phyloP scores from a whole-genome alignment of 768 basidiomycete species.

The Lentinus tigrinus region DNA sequence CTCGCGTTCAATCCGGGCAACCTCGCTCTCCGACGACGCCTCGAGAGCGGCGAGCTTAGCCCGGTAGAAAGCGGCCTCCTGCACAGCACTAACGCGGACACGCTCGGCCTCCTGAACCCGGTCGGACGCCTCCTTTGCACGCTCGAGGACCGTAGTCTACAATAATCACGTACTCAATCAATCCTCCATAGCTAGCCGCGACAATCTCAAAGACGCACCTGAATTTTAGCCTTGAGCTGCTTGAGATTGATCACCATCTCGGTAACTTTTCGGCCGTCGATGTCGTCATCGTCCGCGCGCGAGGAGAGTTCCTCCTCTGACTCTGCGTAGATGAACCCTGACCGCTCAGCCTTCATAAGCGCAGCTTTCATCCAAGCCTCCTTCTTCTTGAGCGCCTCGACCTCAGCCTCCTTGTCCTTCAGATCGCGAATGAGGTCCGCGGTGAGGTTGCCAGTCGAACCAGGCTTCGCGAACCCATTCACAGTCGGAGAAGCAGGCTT shows the following conservation, averaged over 20 bases:
- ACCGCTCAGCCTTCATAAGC: slow-evolving; percentile 67
- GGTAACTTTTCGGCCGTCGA: slow-evolving; percentile 52
- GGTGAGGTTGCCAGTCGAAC: slow-evolving; percentile 67
- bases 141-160: slow-evolving; percentile 71
- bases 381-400: slow-evolving; percentile 73
- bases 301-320: slow-evolving; percentile 45
- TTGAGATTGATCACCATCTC: slow-evolving; percentile 83
- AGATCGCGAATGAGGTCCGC: slow-evolving; percentile 79
- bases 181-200: neutral
- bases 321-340: slow-evolving; percentile 70
- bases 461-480: slow-evolving; percentile 46
- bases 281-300: slow-evolving; percentile 36
- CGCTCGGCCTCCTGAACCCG: slow-evolving; percentile 79
- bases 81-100: slow-evolving; percentile 70
- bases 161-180: neutral
- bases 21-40: slow-evolving; percentile 58
- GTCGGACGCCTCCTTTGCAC: slow-evolving; percentile 75
- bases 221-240: slow-evolving; percentile 81
- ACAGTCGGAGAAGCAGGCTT: slow-evolving; percentile 41
- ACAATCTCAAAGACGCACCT: slow-evolving; percentile 50
- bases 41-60: slow-evolving; percentile 92
- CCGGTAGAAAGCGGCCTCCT: slow-evolving; percentile 95
- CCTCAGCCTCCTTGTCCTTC: slow-evolving; percentile 78
- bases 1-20: slow-evolving; percentile 72
- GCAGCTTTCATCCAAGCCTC: slow-evolving; percentile 87